A percentile compares a stretch with the other conserved stretches of the same genome.
Conservation (phyloP, 306 rosid species). For the Castanea crenata region DNA sequence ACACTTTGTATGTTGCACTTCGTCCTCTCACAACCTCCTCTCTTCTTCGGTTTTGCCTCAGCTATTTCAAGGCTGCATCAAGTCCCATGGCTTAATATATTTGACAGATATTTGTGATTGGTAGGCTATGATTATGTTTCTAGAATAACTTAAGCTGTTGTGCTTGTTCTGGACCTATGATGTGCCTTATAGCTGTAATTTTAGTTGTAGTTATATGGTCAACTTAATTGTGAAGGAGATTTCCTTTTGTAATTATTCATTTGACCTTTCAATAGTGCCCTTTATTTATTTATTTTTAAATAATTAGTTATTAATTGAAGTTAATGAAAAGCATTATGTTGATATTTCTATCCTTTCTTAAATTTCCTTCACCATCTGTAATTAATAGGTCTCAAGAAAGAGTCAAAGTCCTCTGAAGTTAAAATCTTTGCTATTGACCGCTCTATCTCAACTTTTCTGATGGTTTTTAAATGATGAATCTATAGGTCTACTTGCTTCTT, state of each 20-base stretch:
- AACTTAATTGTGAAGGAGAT: neutral
- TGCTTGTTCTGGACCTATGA: neutral
- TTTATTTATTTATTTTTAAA: no score
- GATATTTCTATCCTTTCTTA: neutral
- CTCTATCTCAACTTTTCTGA: no score
- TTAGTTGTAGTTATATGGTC: neutral
- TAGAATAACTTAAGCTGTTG: neutral
- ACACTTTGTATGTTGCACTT: constrained; percentile 57
- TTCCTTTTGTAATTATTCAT: no score
- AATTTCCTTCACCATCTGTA: neutral
- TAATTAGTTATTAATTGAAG: neutral
- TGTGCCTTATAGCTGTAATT: neutral
- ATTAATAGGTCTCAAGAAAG: no score
- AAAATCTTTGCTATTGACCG: no score
- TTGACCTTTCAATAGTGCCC: no score
- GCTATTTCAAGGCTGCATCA: no score
- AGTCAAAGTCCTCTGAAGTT: no score
- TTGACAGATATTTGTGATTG: neutral
- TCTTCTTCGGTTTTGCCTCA: no score
- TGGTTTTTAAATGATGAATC: no score
- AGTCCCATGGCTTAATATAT: neutral
- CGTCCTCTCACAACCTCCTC: neutral
- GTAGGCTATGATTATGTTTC: neutral
- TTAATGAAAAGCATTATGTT: neutral
- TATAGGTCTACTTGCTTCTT: no score